Evolutionary conservation across 2,329 filamentous ascomycete genomes (phyloP), one percentile per base, ranked within the genome.

Genomic region (Diplocarpon mali): DNA sequence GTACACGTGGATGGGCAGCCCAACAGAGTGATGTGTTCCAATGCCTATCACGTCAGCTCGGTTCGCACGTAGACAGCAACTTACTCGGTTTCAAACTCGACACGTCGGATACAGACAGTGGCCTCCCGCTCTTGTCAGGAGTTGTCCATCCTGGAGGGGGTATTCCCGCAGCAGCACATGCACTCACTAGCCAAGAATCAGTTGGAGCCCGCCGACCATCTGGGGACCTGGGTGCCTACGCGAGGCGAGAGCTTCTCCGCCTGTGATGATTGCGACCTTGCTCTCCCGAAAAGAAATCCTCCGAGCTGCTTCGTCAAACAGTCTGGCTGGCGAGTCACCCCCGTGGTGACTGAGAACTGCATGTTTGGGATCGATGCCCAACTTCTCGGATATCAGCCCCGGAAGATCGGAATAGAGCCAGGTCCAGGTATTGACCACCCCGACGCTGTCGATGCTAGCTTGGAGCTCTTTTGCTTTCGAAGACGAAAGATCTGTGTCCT

Each of bases 1-100:
- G 53, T 84, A 84, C 0, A 83, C 66, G 28, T 84, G 79, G 10
- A 83, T 78, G 0, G 80, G 78, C 0, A 74, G 67, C 0, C 78
- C 78, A 10, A 83, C 71, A 2, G 65, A 65, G 53, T 83, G 78
- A 2, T 65, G 63, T 1, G 70, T 68, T 1, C 75, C 78, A 11
- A 76, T 56, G 53, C 73, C 75, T 79, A 13, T 3, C 9, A 13
- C 39, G 16, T 34, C 3, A 15, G 36, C 36, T 50, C 47, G 31
- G 53, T 15, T 11, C 11, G 12, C 1, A 12, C 28, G 3, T 12
- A 32, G 4, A 14, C 30, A 14, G 30, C 3, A 50, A 52, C 60
- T 54, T 61, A 71, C 65, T 66, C 44, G 63, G 58, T 42, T 62
- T 53, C 42, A 71, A 62, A 34, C 66, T 62, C 2, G 67, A 63